Conservation (phyloP, 2,329 filamentous ascomycete genomes). For the Sarocladium oryzae region DNA sequence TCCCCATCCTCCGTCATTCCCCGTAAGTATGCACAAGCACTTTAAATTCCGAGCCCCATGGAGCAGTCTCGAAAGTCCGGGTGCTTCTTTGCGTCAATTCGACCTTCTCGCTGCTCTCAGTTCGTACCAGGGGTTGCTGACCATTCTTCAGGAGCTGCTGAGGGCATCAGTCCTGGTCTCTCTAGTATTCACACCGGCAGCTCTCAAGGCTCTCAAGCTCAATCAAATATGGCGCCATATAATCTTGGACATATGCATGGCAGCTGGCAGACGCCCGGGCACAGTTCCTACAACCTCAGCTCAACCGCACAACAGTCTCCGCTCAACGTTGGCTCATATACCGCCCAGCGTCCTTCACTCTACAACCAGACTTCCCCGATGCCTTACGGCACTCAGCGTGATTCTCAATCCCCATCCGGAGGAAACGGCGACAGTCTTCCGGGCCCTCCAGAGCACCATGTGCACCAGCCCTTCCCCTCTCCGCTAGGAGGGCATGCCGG, state of each 20-base stretch:
- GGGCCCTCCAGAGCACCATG: conserved; percentile 60
- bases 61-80: no score
- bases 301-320: conserved; percentile 26
- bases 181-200: conserved; percentile 55
- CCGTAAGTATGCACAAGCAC: conserved; percentile 15
- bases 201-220: conserved; percentile 50
- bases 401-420: conserved; percentile 40
- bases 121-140: conserved; percentile 18
- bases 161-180: conserved; percentile 56
- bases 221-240: conserved; percentile 45
- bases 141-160: conserved; percentile 43
- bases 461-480: conserved; percentile 58
- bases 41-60: no score
- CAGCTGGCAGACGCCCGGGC: conserved; percentile 52
- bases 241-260: conserved; percentile 40
- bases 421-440: conserved; percentile 51
- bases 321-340: neutral
- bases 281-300: conserved; percentile 45
- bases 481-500: neutral
- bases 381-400: conserved; percentile 25
- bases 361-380: conserved; percentile 49
- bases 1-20: conserved; percentile 36
- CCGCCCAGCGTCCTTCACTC: conserved; percentile 18
- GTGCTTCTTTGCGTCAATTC: no score
- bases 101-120: no score